Evolutionary conservation across 495 filamentous ascomycete species (phyloP).

Genomic region (Penicillium simplicissimum): DNA sequence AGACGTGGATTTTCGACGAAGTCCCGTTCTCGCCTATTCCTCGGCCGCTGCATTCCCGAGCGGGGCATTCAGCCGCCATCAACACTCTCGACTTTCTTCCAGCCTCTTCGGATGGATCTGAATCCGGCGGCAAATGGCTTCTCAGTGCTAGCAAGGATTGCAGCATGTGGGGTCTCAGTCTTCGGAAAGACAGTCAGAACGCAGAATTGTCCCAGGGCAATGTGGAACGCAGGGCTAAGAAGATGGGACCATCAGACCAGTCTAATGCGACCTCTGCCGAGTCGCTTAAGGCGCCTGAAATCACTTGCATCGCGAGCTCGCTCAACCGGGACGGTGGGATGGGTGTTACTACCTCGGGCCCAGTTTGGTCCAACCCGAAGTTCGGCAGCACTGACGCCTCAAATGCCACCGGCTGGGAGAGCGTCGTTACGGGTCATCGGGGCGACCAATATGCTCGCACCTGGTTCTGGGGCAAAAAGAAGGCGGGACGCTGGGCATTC

Average conservation of each 20-base stretch:
- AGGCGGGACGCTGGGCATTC: slow-evolving; percentile 90
- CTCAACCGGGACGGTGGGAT: slow-evolving; percentile 93
- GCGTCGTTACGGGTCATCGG: slow-evolving; percentile 90
- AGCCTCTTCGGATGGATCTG: slow-evolving; percentile 81
- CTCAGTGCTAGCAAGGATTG: slow-evolving; percentile 84
- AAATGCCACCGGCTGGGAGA: slow-evolving; percentile 89
- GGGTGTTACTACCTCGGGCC: slow-evolving; percentile 67
- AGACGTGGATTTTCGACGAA: slow-evolving; percentile 93
- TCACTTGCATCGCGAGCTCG: slow-evolving; percentile 86
- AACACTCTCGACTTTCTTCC: slow-evolving; percentile 80
- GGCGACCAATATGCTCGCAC: slow-evolving; percentile 82
- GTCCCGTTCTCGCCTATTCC: slow-evolving; percentile 82
- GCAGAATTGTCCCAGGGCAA: slow-evolving; percentile 89
- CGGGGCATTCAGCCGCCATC: slow-evolving; percentile 84
- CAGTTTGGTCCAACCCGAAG: slow-evolving; percentile 75
- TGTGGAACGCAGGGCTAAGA: slow-evolving; percentile 80
- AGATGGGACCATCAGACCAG: slow-evolving; percentile 61
- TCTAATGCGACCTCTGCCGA: slow-evolving; percentile 53
- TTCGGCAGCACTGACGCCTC: slow-evolving; percentile 57
- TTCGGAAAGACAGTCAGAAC: slow-evolving; percentile 91
- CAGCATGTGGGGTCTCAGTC: slow-evolving; percentile 92
- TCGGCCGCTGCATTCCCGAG: slow-evolving; percentile 76
- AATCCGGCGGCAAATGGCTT: slow-evolving; percentile 89
- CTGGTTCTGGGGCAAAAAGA: slow-evolving; percentile 97
- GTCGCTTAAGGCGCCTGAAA: slow-evolving; percentile 82